A percentile compares a stretch with the other conserved stretches of the same genome.
Conservation (phyloP, 345 rosid species). For the Syzygium oleosum region DNA sequence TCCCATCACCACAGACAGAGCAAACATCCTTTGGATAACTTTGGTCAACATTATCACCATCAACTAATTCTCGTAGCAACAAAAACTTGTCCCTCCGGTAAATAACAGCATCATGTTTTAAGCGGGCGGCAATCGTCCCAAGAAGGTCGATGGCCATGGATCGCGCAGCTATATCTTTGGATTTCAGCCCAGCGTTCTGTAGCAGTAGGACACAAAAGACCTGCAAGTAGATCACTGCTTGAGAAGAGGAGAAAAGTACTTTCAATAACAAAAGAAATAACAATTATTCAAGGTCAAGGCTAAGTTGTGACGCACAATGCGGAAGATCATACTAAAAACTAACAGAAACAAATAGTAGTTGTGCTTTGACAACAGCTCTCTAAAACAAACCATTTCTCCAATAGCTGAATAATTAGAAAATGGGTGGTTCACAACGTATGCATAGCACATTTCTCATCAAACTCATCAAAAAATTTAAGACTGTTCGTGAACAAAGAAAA, state of each 20-base stretch:
- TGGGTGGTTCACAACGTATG: not conserved
- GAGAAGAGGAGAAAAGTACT: constrained; percentile 10
- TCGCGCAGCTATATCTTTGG: constrained; percentile 83
- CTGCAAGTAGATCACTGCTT: constrained; percentile 33
- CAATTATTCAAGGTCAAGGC: not conserved
- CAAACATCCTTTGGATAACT: constrained; percentile 48
- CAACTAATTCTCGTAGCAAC: constrained; percentile 47
- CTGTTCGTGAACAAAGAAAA: not conserved
- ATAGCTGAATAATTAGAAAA: not conserved
- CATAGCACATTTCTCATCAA: not conserved
- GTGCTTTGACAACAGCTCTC: not conserved
- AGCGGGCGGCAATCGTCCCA: constrained; percentile 86
- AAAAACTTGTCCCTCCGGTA: constrained; percentile 51
- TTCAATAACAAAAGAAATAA: not conserved
- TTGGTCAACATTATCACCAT: constrained; percentile 30
- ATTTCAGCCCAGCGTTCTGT: constrained; percentile 94
- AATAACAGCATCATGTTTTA: constrained; percentile 76
- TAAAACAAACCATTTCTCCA: not conserved
- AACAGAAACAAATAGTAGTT: not conserved
- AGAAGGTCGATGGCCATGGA: constrained; percentile 93
- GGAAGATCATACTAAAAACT: not conserved
- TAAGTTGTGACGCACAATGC: not conserved
- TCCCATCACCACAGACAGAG: constrained; percentile 60
- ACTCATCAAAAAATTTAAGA: not conserved
- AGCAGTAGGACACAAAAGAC: constrained; percentile 93